phyloP scores from a whole-genome alignment of 345 rosid species.

The Bruguiera parviflora region DNA sequence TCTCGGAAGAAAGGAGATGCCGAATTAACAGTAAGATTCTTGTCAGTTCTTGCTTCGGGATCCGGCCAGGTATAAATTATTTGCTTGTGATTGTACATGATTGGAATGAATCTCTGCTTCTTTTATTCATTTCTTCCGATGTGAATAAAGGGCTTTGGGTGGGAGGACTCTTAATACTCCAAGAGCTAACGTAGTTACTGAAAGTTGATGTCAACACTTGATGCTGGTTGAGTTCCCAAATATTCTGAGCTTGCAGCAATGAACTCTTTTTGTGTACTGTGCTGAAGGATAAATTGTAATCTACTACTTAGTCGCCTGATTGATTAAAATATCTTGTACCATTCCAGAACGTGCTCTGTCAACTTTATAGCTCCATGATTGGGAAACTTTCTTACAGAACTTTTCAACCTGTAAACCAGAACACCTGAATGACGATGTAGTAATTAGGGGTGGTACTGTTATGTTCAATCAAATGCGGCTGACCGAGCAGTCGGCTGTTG shows the following conservation, averaged over 20 bases:
- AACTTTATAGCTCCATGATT: not conserved
- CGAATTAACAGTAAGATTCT: slow-evolving; percentile 15
- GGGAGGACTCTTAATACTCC: slow-evolving; percentile 4
- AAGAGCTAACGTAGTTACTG: not conserved
- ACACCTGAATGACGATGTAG: too few species aligned
- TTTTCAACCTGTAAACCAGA: too few species aligned
- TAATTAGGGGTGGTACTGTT: too few species aligned
- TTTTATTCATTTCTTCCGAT: slow-evolving; percentile 16
- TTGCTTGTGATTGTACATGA: slow-evolving; percentile 18
- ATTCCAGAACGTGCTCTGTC: not conserved
- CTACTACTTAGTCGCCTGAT: not conserved
- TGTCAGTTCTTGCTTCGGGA: slow-evolving; percentile 16
- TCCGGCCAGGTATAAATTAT: slow-evolving; percentile 23
- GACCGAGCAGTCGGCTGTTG: too few species aligned
- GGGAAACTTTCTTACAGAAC: not conserved
- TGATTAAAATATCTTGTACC: slow-evolving; percentile 1
- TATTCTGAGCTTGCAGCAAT: not conserved
- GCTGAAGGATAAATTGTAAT: not conserved
- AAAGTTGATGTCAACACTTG: not conserved
- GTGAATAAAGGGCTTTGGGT: slow-evolving; percentile 24
- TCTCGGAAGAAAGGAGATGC: slow-evolving; percentile 2
- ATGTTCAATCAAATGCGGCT: too few species aligned
- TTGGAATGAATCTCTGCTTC: slow-evolving; percentile 13
- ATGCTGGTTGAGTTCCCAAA: not conserved
- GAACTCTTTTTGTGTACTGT: not conserved